Evolutionary conservation across 495 filamentous ascomycete genomes (phyloP), one percentile per base, ranked within the genome.

Genomic region (Lasiosphaeris hirsuta): DNA sequence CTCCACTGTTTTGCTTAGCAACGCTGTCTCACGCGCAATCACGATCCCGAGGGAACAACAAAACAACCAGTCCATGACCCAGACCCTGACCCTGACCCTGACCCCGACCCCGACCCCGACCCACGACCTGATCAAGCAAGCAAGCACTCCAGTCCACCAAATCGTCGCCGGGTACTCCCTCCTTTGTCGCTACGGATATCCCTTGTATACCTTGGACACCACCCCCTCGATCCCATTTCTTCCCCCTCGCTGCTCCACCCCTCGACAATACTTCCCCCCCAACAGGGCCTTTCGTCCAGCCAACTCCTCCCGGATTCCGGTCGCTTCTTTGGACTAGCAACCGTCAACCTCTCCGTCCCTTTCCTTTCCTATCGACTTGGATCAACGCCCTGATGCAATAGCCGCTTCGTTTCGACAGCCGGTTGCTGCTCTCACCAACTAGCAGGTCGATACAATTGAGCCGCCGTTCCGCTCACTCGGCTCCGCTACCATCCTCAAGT

Each of bases 331-430:
- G 50, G 23, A n/a, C 45, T 36, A 23, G 17, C 44, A 57, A 63
- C 68, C 68, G 56, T 62, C 67, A 48, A 50, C 60, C 61, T 63
- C 67, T 67, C 60, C 49, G 41, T 44, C 44, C 41, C 48, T 52
- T 61, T 55, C 18, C 50, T 62, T 60, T 43, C 33, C 41, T 17
- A 44, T 57, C 23, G 47, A 37, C 42, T 57, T 43, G 46, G 42
- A 17, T 34, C 51, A 19, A 56, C 67, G 61, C 50, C 62, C 51
- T 51, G 55, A 75, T 74, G 71, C 71, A 69, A 67, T 75, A 75
- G 69, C 62, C 58, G 58, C 62, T 61, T 56, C 56, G 51, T 46
- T 54, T 63, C 52, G 58, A 64, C 58, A 60, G 60, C 54, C 63
- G 57, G 56, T 61, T 65, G 65, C 57, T 64, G 67, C 56, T 51